These are phyloP conservation scores for Dalbergia cochinchinensis DNA, from an alignment of 306 rosid genomes.

Conservation along the genomic window DNA sequence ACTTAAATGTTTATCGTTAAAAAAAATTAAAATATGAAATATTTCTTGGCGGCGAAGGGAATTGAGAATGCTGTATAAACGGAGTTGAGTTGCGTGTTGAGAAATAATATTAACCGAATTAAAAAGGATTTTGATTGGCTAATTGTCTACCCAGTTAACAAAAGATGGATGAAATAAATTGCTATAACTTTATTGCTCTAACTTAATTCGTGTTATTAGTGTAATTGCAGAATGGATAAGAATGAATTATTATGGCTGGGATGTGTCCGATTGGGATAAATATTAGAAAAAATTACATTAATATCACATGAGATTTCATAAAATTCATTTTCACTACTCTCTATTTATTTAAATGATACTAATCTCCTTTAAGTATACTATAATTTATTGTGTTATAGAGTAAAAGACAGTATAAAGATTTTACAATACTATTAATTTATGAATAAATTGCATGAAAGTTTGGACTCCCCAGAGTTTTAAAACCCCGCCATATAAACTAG, in stretches of 20 bases:
- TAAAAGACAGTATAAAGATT: too few species aligned
- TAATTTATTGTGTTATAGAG: too few species aligned
- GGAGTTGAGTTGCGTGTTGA: background rate
- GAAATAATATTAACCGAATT: background rate
- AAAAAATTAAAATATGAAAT: background rate
- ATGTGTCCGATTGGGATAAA: too few species aligned
- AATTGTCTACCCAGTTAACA: background rate
- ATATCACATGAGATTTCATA: too few species aligned
- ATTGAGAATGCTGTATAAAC: background rate
- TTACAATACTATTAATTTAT: too few species aligned
- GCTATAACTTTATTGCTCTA: background rate
- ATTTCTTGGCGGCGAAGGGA: background rate
- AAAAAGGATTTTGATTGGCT: constrained; percentile 1
- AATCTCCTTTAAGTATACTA: too few species aligned
- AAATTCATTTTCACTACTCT: too few species aligned
- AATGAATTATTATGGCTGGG: background rate
- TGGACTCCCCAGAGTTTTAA: background rate
- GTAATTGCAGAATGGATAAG: background rate
- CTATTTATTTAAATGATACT: too few species aligned
- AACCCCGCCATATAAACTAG: background rate
- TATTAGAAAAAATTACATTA: too few species aligned
- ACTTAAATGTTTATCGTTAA: background rate
- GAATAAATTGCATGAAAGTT: background rate
- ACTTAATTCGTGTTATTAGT: background rate
- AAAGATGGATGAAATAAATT: background rate